A percentile compares a stretch with the other conserved stretches of the same genome.
phyloP scores from a whole-genome alignment of 345 rosid genomes.

The Salix suchowensis region DNA sequence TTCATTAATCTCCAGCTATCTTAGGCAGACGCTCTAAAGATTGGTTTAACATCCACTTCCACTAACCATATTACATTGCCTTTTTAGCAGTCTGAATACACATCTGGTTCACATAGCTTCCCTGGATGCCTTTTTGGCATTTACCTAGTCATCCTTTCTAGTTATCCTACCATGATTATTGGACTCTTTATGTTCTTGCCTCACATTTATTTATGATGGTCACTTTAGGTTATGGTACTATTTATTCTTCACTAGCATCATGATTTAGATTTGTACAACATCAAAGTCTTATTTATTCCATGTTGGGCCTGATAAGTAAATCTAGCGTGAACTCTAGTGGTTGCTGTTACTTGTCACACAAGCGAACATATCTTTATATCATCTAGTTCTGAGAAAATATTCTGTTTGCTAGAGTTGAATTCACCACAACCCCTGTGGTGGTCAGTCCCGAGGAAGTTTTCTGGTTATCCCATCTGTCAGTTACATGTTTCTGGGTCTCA shows the following conservation, averaged over 20 bases:
- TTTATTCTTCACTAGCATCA: not conserved
- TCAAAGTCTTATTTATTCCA: not conserved
- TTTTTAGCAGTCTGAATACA: not conserved
- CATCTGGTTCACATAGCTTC: not conserved
- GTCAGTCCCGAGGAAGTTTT: not conserved
- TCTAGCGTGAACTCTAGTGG: not conserved
- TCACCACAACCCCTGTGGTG: not conserved
- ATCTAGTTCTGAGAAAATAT: not conserved
- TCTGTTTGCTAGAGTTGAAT: conserved; percentile 4
- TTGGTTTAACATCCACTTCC: not conserved
- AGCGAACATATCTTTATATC: not conserved
- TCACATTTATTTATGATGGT: not conserved
- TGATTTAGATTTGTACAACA: not conserved
- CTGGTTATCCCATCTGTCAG: not conserved
- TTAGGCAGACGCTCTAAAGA: not conserved
- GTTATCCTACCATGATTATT: not conserved
- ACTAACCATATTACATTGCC: not conserved
- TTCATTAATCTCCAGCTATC: not conserved
- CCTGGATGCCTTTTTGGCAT: not conserved
- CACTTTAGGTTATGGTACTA: no score
- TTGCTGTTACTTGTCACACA: not conserved
- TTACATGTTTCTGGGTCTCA: not conserved
- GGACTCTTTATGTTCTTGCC: not conserved
- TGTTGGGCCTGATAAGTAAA: not conserved
- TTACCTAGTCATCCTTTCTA: not conserved